Percentiles rank a stretch among this genome's conserved stretches.
These are phyloP conservation scores for Fomitopsis schrenkii DNA, from an alignment of 1,284 basidiomycete species.

Conservation along the genomic window DNA sequence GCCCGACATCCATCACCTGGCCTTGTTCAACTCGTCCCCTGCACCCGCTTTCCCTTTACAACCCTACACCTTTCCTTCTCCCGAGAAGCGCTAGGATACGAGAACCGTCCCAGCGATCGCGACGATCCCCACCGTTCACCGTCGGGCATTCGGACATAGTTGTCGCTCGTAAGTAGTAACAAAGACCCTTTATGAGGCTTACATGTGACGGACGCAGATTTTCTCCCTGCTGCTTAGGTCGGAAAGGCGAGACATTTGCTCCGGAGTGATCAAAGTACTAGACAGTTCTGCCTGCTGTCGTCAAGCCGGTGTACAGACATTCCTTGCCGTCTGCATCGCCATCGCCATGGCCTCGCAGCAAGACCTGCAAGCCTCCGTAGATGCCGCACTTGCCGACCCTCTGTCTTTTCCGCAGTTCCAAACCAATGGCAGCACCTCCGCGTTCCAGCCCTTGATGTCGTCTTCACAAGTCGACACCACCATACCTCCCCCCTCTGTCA, in stretches of 20 bases:
- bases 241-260: background rate
- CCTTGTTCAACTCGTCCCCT: background rate
- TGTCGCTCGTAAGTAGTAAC: background rate
- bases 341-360: slow-evolving; percentile 24
- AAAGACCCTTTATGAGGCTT: background rate
- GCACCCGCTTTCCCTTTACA: no score
- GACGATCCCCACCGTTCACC: background rate
- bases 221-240: background rate
- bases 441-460: slow-evolving; percentile 23
- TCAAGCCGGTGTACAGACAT: background rate
- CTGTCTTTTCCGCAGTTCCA: slow-evolving; percentile 25
- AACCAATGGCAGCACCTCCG: slow-evolving; percentile 12
- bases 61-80: background rate
- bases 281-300: background rate
- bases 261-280: background rate
- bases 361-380: slow-evolving; percentile 16
- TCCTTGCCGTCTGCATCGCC: slow-evolving; percentile 3
- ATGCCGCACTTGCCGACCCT: slow-evolving; percentile 15
- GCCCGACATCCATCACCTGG: background rate
- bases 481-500: slow-evolving; percentile 17
- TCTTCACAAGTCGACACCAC: slow-evolving; percentile 25
- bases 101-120: background rate
- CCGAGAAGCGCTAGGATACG: background rate
- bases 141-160: background rate
- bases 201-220: background rate